A percentile compares a stretch with the other conserved stretches of the same genome.
Conservation (phyloP, 306 rosid genomes). For the Canavalia gladiata region DNA sequence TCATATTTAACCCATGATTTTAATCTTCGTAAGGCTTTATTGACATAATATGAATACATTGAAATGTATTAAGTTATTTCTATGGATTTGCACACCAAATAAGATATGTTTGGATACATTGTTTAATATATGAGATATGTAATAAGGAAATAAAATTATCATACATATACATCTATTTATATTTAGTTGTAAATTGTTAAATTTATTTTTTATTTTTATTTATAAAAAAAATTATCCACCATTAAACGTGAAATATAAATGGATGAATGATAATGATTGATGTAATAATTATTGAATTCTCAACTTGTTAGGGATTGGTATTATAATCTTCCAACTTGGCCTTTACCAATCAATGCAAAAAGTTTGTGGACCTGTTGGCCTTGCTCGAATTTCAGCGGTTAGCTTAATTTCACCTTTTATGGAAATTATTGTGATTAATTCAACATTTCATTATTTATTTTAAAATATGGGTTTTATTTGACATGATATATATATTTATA, state of each 20-base stretch:
- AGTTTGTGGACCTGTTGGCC: slow-evolving; percentile 56
- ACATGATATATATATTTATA: slow-evolving; percentile 41
- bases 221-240: too few species aligned
- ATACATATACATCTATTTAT: too few species aligned
- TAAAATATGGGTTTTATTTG: slow-evolving; percentile 6
- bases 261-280: too few species aligned
- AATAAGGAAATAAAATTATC: too few species aligned
- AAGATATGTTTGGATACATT: too few species aligned
- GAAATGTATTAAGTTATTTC: not conserved
- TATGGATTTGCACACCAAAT: too few species aligned
- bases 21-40: too few species aligned
- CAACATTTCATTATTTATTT: not conserved
- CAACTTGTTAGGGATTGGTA: slow-evolving; percentile 59
- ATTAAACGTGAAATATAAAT: too few species aligned
- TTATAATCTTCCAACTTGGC: slow-evolving; percentile 62
- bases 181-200: too few species aligned
- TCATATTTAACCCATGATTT: too few species aligned
- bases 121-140: not conserved
- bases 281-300: not conserved
- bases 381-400: slow-evolving; percentile 67
- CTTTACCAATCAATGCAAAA: slow-evolving; percentile 64
- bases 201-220: too few species aligned
- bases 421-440: not conserved
- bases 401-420: slow-evolving; percentile 36
- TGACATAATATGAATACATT: not conserved